A percentile compares a stretch with the other conserved stretches of the same genome.
phyloP scores from a whole-genome alignment of 352 stramenopile genomes.

The Phytopythium mirpurense region DNA sequence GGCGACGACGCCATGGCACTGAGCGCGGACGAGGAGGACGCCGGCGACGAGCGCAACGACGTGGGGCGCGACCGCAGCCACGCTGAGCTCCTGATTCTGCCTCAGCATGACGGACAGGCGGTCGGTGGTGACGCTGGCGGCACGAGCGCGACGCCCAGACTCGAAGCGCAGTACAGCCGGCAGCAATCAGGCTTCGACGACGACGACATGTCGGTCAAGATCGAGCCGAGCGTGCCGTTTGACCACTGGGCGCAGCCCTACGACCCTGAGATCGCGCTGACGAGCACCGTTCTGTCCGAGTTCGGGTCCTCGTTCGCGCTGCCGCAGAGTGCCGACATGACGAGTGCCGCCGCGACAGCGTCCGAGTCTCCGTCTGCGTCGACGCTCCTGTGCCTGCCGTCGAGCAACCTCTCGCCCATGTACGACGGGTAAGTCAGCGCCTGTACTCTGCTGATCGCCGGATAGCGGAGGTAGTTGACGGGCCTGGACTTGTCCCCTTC shows the following conservation, averaged over 20 bases:
- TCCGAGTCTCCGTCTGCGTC: constrained; percentile 3
- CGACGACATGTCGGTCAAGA: constrained; percentile 1
- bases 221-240: constrained; percentile 16
- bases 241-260: constrained; percentile 29
- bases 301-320: constrained; percentile 19
- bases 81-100: constrained; percentile 2
- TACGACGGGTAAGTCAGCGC: constrained; percentile 26
- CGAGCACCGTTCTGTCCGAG: constrained; percentile 15
- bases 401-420: constrained; percentile 11
- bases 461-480: neutral
- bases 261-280: constrained; percentile 20
- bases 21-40: constrained; percentile 22
- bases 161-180: neutral
- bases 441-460: neutral
- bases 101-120: neutral
- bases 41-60: neutral
- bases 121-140: neutral
- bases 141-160: neutral
- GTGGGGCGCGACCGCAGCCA: constrained; percentile 9
- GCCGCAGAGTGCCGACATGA: neutral
- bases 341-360: neutral
- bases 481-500: neutral
- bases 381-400: constrained; percentile 14
- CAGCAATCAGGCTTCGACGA: neutral
- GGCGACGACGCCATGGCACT: constrained; percentile 16